These are phyloP conservation scores for Aspergillus fischeri DNA, from an alignment of 2,329 filamentous ascomycete species.

Conservation along the genomic window DNA sequence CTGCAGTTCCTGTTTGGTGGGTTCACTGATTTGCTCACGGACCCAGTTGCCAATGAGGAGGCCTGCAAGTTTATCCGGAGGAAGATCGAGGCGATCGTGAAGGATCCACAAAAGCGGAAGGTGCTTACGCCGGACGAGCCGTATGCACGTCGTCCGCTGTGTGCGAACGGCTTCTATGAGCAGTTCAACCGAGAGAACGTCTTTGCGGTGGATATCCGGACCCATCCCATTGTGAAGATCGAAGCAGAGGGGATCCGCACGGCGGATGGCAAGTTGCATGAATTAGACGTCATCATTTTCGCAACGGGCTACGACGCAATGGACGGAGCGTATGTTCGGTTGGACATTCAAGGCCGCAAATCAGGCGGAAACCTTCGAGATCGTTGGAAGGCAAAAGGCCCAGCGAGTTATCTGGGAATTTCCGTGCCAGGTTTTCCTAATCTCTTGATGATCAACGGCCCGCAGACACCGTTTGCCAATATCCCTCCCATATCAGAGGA, in stretches of 20 bases:
- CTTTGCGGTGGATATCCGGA: constrained; percentile 37
- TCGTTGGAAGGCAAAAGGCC: constrained; percentile 24
- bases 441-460: constrained; percentile 41
- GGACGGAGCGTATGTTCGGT: constrained; percentile 32
- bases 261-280: constrained; percentile 29
- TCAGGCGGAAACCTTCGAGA: constrained; percentile 23
- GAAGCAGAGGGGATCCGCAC: constrained; percentile 35
- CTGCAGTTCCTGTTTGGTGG: constrained; percentile 8
- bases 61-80: constrained; percentile 35
- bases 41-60: constrained; percentile 37
- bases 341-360: constrained; percentile 30
- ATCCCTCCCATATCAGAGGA: constrained; percentile 28
- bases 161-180: constrained; percentile 20
- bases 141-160: constrained; percentile 16
- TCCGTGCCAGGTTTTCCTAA: constrained; percentile 41
- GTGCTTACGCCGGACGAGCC: constrained; percentile 20
- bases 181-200: constrained; percentile 41
- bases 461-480: constrained; percentile 34
- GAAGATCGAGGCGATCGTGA: constrained; percentile 29
- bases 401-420: constrained; percentile 38
- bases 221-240: constrained; percentile 17
- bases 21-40: constrained; percentile 35
- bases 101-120: constrained; percentile 27
- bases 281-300: constrained; percentile 23
- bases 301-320: constrained; percentile 32